Percentiles rank a stretch among this genome's conserved stretches.
These are phyloP conservation scores for Rhizophagus prolifer DNA, from an alignment of 192 early-diverging fungal genomes.

Conservation along the genomic window DNA sequence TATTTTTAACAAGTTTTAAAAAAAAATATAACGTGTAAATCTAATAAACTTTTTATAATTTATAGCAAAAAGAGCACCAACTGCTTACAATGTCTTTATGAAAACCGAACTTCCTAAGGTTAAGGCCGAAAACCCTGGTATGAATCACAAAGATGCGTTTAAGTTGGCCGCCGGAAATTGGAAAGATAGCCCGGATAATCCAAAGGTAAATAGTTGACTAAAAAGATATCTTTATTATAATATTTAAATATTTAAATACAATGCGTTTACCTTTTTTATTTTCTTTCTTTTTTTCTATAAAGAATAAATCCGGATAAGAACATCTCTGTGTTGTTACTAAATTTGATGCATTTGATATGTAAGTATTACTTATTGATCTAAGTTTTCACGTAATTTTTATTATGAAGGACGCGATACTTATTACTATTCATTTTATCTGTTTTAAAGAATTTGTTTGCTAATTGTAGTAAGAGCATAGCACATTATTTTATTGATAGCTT, in stretches of 20 bases:
- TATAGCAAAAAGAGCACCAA: constrained; percentile 13
- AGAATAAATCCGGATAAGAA: background rate
- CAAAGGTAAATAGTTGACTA: background rate
- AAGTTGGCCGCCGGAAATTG: constrained; percentile 59
- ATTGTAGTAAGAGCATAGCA: no score
- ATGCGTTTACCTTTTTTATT: no score
- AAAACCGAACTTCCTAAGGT: constrained; percentile 64
- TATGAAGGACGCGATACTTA: background rate
- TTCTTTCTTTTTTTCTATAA: background rate
- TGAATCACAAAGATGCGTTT: constrained; percentile 68
- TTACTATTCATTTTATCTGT: background rate
- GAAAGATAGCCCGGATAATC: constrained; percentile 30
- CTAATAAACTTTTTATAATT: background rate
- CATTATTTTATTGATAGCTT: no score
- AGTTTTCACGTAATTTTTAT: background rate
- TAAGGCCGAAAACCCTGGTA: constrained; percentile 59
- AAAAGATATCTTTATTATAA: no score
- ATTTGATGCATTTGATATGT: no score
- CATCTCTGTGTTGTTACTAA: background rate
- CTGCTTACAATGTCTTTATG: constrained; percentile 67
- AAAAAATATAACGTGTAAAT: no score
- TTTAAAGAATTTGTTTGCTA: background rate
- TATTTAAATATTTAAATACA: no score
- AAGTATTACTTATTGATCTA: no score
- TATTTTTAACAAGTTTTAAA: no score